Evolutionary conservation across 345 rosid genomes (phyloP).

Genomic region (Populus ilicifolia): DNA sequence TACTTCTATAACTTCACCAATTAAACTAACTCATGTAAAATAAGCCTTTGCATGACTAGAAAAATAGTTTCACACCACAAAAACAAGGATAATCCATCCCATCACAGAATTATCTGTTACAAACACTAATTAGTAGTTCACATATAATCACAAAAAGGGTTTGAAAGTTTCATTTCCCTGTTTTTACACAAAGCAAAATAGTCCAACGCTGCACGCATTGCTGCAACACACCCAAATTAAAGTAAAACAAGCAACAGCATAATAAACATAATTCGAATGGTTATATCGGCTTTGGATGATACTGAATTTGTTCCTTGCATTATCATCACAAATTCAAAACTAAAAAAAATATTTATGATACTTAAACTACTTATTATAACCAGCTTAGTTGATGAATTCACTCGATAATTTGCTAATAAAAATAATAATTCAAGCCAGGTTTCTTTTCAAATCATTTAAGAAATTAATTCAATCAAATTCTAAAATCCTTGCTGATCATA

Average conservation of each 20-base stretch:
- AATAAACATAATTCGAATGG: neutral
- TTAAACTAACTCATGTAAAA: no score
- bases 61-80: no score
- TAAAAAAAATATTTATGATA: no score
- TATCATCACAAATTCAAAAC: neutral
- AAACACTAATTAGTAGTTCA: neutral
- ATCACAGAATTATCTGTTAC: neutral
- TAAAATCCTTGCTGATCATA: no score
- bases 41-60: no score
- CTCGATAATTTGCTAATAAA: no score
- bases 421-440: no score
- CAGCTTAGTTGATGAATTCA: no score
- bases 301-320: neutral
- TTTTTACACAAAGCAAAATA: neutral
- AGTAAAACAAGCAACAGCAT: neutral
- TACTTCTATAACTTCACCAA: no score
- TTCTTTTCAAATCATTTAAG: no score
- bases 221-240: neutral
- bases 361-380: no score
- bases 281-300: neutral
- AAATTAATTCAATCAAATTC: no score
- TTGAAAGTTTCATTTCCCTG: neutral
- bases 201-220: neutral
- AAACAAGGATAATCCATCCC: neutral
- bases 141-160: neutral